A percentile compares a stretch with the other conserved stretches of the same genome.
These are phyloP conservation scores for Tagetes erecta DNA, from an alignment of 129 eudicot genomes.

Conservation along the genomic window DNA sequence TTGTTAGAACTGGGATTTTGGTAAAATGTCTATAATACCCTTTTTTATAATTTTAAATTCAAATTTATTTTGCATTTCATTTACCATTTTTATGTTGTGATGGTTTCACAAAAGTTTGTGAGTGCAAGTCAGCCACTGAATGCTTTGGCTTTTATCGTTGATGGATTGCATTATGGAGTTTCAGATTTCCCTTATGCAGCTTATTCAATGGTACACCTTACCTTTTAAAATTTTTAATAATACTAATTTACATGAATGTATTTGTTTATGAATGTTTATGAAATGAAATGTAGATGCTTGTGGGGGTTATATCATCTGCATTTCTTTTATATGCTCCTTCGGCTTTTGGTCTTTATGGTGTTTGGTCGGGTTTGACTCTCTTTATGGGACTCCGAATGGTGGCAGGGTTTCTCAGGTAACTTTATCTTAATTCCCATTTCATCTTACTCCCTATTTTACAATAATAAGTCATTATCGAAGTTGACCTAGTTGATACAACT, in stretches of 20 bases:
- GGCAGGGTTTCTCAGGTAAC: slow-evolving; percentile 81
- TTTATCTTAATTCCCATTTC: not conserved
- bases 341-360: slow-evolving; percentile 79
- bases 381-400: slow-evolving; percentile 82
- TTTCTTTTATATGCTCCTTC: slow-evolving; percentile 69
- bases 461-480: not conserved
- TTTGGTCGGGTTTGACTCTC: slow-evolving; percentile 87
- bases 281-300: slow-evolving; percentile 59
- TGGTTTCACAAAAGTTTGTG: slow-evolving; percentile 60
- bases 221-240: not conserved
- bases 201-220: slow-evolving; percentile 66
- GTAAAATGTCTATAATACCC: slow-evolving; percentile 38
- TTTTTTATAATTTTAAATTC: not conserved
- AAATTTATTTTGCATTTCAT: not conserved
- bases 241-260: not conserved
- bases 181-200: slow-evolving; percentile 95
- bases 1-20: slow-evolving; percentile 72
- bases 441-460: not conserved
- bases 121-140: slow-evolving; percentile 87
- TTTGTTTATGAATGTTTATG: not conserved
- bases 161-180: slow-evolving; percentile 92
- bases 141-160: slow-evolving; percentile 86
- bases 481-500: not conserved
- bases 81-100: slow-evolving; percentile 9
- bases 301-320: slow-evolving; percentile 70